These are phyloP conservation scores for Tolypocladium album DNA, from an alignment of 2,329 filamentous ascomycete species.

Conservation along the genomic window DNA sequence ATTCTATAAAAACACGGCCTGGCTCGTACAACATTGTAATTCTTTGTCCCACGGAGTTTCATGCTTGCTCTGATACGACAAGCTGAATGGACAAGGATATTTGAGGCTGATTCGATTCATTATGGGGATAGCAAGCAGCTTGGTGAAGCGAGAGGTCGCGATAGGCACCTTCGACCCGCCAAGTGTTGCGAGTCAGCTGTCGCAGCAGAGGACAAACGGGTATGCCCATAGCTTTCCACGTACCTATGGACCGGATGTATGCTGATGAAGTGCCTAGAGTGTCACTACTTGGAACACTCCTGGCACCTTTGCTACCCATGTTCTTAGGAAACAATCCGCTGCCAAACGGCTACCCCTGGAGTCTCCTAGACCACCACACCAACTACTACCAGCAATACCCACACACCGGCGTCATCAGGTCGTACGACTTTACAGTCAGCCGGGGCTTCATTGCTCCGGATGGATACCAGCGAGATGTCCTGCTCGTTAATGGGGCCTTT, in stretches of 20 bases:
- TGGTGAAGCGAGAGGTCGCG: neutral
- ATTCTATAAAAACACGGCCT: neutral
- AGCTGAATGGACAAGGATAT: neutral
- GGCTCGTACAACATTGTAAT: neutral
- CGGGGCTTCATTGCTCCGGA: slow-evolving; percentile 42
- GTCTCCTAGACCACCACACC: slow-evolving; percentile 27
- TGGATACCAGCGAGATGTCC: slow-evolving; percentile 38
- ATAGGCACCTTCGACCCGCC: neutral
- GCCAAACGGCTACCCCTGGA: slow-evolving; percentile 42
- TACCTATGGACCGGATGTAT: too few relatives aligned
- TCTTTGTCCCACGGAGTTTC: neutral
- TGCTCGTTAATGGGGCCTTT: slow-evolving; percentile 55
- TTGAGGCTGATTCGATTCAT: neutral
- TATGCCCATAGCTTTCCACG: slow-evolving; percentile 7
- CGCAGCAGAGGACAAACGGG: slow-evolving; percentile 28
- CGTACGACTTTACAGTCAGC: slow-evolving; percentile 43
- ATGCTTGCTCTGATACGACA: neutral
- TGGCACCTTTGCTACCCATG: slow-evolving; percentile 24
- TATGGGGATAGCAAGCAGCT: slow-evolving; percentile 4
- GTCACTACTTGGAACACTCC: slow-evolving; percentile 28
- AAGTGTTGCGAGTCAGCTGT: slow-evolving; percentile 9
- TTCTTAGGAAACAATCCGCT: slow-evolving; percentile 39
- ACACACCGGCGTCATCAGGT: slow-evolving; percentile 41
- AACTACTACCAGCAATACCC: slow-evolving; percentile 41
- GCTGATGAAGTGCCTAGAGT: slow-evolving; percentile 12